Base-by-base conservation (phyloP, 139 green algal species). In the Chlamydomonas sp. region DNA sequence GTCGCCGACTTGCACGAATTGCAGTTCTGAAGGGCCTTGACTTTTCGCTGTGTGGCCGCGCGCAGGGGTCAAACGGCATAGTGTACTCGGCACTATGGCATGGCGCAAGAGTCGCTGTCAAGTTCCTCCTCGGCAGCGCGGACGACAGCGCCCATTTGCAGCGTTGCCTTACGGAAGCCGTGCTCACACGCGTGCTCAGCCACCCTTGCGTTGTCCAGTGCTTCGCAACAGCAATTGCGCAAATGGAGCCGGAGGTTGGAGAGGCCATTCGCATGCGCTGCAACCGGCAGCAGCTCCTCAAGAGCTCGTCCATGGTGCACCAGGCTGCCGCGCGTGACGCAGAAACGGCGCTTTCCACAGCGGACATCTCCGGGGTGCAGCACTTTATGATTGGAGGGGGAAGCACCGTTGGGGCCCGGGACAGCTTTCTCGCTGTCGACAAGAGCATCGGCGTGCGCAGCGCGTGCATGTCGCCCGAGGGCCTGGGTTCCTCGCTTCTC, bases 141-240 rank as follows among this genome's bases (percentile, higher is more conserved):
- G 71, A 80, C 31, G 83, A 87, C 73, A 63, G 59, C 63, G 58
- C 62, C 4, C 72, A 87, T 62, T 15, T 87, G 31, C 62, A 87
- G n/a, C 83, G 83, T 15, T 87, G 73, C 31, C 59, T 87, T 15
- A 87, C 83, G 0, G 83, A 87, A 15, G 83, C 83, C 1, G 83
- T 87, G 62, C 73, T 87, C 1, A 81, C 83, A 1, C n/a, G 83
- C 1, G 83, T 87, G 62, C 83, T 87, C 14, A 81, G 73, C 73
- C 83, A 87, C 61, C 83, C 83, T 3, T 87, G 83, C 83, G 83
- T 87, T 0, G 83, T 87, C 15, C 83, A 87, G 83, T 87, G 83
- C 83, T 87, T 87, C 9, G 83, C 71, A 31, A 87, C 83, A 4
- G 83, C 83, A 14, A 87, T 87, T 4, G 14, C 83, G 16, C 83